Percentiles rank a stretch among this genome's conserved stretches.
phyloP scores from a whole-genome alignment of 257 asterid genomes.

The Echium plantagineum region DNA sequence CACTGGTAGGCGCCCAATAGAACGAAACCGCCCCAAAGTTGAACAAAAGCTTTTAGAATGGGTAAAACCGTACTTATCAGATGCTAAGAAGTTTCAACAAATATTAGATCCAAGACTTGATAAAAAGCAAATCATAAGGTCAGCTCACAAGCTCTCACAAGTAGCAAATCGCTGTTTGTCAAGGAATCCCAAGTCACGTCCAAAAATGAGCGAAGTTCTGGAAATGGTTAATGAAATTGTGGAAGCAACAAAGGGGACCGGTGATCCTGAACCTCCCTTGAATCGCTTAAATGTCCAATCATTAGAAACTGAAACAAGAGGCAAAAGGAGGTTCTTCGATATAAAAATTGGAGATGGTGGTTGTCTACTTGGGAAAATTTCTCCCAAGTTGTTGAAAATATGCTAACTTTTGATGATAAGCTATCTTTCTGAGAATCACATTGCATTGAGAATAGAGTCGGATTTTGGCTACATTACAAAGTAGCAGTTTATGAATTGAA shows the following conservation, averaged over 20 bases:
- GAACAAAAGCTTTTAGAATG: conserved; percentile 88
- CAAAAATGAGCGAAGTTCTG: conserved; percentile 78
- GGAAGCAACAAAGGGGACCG: conserved; percentile 33
- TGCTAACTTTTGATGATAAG: conserved; percentile 20
- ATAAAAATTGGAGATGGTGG: conserved; percentile 35
- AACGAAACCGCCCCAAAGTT: conserved; percentile 62
- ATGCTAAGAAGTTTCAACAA: conserved; percentile 59
- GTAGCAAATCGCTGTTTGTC: conserved; percentile 87
- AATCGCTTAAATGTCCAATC: conserved; percentile 13
- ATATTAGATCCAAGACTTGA: conserved; percentile 82
- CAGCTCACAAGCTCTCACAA: conserved; percentile 79
- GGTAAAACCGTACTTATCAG: conserved; percentile 73
- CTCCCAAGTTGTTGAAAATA: conserved; percentile 40
- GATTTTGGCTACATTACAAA: no score
- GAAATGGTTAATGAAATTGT: conserved; percentile 64
- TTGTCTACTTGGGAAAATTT: conserved; percentile 46
- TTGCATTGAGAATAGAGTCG: background rate
- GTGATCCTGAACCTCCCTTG: conserved; percentile 44
- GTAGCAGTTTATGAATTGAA: no score
- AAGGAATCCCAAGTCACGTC: conserved; percentile 63
- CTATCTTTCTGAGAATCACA: background rate
- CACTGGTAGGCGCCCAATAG: conserved; percentile 84
- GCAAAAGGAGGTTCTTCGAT: conserved; percentile 46
- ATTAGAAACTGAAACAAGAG: conserved; percentile 19
- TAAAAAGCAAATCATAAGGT: conserved; percentile 32